Base-by-base conservation (phyloP, 345 rosid species). In the Arabidopsis suecica region DNA sequence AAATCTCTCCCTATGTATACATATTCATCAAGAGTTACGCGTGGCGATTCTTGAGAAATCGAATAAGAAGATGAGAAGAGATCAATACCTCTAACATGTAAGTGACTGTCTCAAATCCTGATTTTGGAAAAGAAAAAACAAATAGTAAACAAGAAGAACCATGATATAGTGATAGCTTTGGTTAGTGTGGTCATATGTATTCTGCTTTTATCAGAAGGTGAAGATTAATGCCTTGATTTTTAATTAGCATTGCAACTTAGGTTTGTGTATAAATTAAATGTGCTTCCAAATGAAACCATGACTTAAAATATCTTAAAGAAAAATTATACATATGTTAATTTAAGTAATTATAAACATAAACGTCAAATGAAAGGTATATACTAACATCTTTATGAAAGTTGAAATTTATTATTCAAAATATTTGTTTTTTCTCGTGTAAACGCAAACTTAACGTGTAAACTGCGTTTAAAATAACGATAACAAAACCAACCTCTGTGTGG, bases 31-130 rank as follows among this genome's bases (percentile, higher is more conserved):
- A 38, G 20, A 59, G 11, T n/a, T 38, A 37, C 0, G 1, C 0
- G 0, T 50, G 25, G 20, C 3, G 25, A 2, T 37, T 49, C 32
- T 37, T 25, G 7, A 14, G 5, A 37, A 45, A 18, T 62, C 4
- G 33, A 61, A 62, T 18, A 5, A 62, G 54, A 67, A 74, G 36
- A 58, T 7, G 41, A 54, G 28, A 41, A 58, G 32, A 60, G 10
- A 45, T 42, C 25, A 48, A 6, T 88, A 93, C 98, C 98, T 93
- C 93, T 62, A 93, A 65, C 97, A 93, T 91, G 74, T 93, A 93
- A 66, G 97, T 93, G 51, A 93, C 97, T 1, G 98, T 93, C 80
- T 93, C 98, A 76, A 93, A 93, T 40, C 98, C 98, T 93, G 91
- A 67, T 90, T 65, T 38, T 32, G 25, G 25, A 60, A 16, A 28